Percentiles rank a stretch among this genome's conserved stretches.
phyloP scores from a whole-genome alignment of 75 land plant species.

The Sequoia sempervirens region DNA sequence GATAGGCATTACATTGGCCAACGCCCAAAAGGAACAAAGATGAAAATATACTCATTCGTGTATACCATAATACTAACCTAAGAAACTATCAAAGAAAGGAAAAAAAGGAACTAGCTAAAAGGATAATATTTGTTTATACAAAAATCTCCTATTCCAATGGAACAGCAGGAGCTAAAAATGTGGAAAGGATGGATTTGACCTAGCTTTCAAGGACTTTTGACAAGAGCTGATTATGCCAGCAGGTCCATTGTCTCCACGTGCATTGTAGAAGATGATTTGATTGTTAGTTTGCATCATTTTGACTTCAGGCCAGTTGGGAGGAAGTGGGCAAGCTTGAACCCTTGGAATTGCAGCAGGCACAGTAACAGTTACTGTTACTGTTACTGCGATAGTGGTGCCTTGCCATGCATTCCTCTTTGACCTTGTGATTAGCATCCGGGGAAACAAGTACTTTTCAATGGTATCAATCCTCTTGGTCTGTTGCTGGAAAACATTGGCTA shows the following conservation, averaged over 20 bases:
- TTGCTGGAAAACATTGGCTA: no score
- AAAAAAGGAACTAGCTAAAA: neutral
- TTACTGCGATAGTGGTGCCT: neutral
- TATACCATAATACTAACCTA: neutral
- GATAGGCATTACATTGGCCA: neutral
- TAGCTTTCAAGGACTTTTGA: neutral
- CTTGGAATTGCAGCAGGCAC: neutral
- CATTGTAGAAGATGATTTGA: neutral
- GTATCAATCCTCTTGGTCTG: neutral
- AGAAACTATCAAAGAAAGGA: neutral
- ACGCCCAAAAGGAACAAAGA: neutral
- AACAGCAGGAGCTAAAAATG: neutral
- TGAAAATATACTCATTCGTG: neutral
- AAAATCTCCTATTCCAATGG: neutral
- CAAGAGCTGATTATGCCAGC: neutral
- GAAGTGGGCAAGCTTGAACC: neutral
- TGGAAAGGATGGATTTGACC: neutral
- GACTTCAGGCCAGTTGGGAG: neutral
- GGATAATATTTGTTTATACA: neutral
- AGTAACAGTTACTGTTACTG: no score
- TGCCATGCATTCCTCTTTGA: neutral
- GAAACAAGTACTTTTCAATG: neutral
- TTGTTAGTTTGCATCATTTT: neutral
- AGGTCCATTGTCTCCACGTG: neutral
- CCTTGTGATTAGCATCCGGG: neutral